Base-by-base conservation (phyloP, 768 basidiomycete genomes). In the Mycena galopus region DNA sequence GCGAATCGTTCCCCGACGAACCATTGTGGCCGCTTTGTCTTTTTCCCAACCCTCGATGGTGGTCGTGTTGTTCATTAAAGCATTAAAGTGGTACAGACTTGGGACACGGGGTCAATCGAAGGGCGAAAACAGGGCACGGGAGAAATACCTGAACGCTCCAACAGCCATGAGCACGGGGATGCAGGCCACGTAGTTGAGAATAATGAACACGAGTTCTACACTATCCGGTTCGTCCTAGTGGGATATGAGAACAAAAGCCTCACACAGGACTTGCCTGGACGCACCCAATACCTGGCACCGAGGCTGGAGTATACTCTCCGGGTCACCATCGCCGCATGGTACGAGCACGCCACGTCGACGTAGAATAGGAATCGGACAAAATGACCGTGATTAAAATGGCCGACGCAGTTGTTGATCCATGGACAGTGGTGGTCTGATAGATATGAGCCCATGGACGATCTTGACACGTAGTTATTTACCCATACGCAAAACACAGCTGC, bases 11-110 rank as follows among this genome's bases (percentile, higher is more conserved):
- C 97, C 97, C 68, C 93, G 86, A 23, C 93, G 89, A 61, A 95
- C 90, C 76, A 99, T 87, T 0, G 90, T 93, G 6, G 96, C 93
- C 1, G 91, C 96, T 81, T 94, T 97, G 78, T 99, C 96, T 82
- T 99, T 99, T 81, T 99, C 98, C 95, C 95, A 97, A 0, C 94
- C 91, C 83, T 99, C 98, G 60, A 99, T 98, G 0, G 98, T 99
- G 0, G 97, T 99, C 2, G 92, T 91, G 81, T 99, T 99, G 12
- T 87, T 88, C 8, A 88, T 76, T 30, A 98, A 80, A 60, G 88
- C 86, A 77, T 92, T 93, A 73, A 97, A 90, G 75, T 99, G 98
- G 78, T 96, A 99, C 25, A 98, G 67, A 64, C 96, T 96, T 75
- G 10, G 56, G 47, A 62, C 5, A 6, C 11, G 32, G 56, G 21